Evolutionary conservation across 2,329 filamentous ascomycete genomes (phyloP), one percentile per base, ranked within the genome.

Genomic region (Diplodia scrobiculata): DNA sequence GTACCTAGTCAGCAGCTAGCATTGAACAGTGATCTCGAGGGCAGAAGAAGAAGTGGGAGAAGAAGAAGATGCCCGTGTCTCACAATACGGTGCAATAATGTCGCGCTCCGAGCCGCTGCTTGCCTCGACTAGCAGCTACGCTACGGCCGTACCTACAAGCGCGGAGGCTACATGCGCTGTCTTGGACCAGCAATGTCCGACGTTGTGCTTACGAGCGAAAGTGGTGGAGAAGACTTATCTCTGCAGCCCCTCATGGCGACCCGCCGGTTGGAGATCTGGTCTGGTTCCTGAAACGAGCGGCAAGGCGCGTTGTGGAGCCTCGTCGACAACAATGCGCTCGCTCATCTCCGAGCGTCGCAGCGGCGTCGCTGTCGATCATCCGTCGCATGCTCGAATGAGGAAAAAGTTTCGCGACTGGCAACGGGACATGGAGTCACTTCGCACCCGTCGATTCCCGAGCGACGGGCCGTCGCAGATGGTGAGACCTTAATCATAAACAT

Each of bases 331-430:
- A 52, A 38, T n/a, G 29, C 13, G 25, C 27, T 10, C 38, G 38
- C 55, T 17, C 38, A 34, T 32, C 14, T 60, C 55, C 38, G 38
- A 48, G 9, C 10, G 19, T 36, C 9, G n/a, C 32, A 9, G 55
- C 6, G 0, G 25, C 47, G 32, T 11, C 50, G 29, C 45, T 50
- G 17, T 14, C 45, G 58, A 36, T 29, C 27, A 36, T 50, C 38
- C 32, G 25, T 47, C 4, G 11, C 13, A 2, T 14, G 11, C 2
- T 36, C 27, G 27, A 17, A 50, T 50, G 21, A 62, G 58, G 58
- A 36, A 48, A 62, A 50, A 36, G 58, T 25, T 21, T 62, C 58
- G 58, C 58, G 58, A 62, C 41, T 34, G 32, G 32, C 34, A 36
- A 7, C 34, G 34, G 34, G 34, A 10, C 7, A 36, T 36, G 34